Evolutionary conservation across 345 rosid species (phyloP), one percentile per base, ranked within the genome.

Genomic region (Ceriops tagal): DNA sequence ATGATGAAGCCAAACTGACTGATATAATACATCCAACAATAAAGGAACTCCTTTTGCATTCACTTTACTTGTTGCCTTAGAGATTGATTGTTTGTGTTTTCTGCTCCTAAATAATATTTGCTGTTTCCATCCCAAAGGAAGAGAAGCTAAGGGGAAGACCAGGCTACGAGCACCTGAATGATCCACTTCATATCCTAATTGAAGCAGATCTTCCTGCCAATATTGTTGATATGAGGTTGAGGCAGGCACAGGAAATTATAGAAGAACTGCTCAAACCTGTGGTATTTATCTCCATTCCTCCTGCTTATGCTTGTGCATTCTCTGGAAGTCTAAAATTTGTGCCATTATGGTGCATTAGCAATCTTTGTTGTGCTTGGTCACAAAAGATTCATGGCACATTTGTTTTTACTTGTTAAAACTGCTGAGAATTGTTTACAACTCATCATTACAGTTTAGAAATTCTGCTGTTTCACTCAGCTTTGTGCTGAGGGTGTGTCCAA

Each of bases 111-210:
- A 56, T 37, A 34, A 76, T 53, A 9, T 9, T 9, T 31, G 35
- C 43, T 0, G 63, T 47, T 22, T 18, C 22, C 20, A 21, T 21
- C 34, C 32, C 49, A 28, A 27, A 69, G 78, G 78, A 75, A 57
- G 74, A 75, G 43, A 43, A 56, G 27, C 37, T 75, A 30, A 69
- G 74, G 31, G 78, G 78, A 35, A 75, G 70, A 39, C 74, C 74
- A 27, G 73, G 78, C 18, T 75, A 75, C 6, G 78, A 75, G 66
- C 78, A 75, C 43, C 70, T 75, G 31, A 75, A 55, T 53, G 78
- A 69, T 58, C 74, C 73, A 46, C 66, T 75, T 46, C 73, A 75
- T 53, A 75, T 75, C 37, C 34, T 75, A 69, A 70, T 75, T 16
- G 74, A 75, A 55, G 78, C 74, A 2, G 78, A 75, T 35, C 59